These are phyloP conservation scores for Triglochin maritima DNA, from an alignment of 106 monocot species.

Conservation along the genomic window DNA sequence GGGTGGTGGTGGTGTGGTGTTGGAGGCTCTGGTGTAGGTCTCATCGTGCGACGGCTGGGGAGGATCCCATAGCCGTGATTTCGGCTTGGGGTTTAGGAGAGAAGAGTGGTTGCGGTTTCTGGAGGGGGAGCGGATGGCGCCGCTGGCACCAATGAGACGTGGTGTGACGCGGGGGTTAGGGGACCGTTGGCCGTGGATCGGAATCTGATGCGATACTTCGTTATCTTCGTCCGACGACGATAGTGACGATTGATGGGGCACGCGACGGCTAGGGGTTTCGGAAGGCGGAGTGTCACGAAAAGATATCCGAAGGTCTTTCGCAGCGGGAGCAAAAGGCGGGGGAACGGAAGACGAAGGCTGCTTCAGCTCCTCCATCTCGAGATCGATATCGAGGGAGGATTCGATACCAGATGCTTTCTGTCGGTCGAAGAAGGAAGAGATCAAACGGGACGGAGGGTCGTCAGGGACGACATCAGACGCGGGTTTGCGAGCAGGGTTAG, in stretches of 20 bases:
- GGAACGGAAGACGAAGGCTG: not conserved
- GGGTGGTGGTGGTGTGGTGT: conserved; percentile 1
- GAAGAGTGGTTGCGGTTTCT: not conserved
- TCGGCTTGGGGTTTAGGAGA: conserved; percentile 6
- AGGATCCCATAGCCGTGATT: conserved; percentile 25
- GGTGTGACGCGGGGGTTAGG: not conserved
- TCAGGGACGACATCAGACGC: conserved; percentile 1
- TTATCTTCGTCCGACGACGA: conserved; percentile 23
- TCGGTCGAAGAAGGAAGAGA: conserved; percentile 36
- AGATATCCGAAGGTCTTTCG: conserved; percentile 53
- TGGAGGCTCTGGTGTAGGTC: not conserved
- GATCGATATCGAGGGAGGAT: conserved; percentile 41
- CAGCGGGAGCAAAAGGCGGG: not conserved
- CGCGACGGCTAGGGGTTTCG: not conserved
- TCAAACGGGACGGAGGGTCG: conserved; percentile 45
- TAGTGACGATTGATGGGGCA: not conserved
- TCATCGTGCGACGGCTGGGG: not conserved
- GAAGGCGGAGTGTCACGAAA: conserved; percentile 26
- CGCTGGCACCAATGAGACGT: not conserved
- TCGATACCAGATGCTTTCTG: conserved; percentile 30
- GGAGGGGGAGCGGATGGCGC: conserved; percentile 6
- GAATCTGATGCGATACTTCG: not conserved
- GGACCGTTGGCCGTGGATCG: not conserved
- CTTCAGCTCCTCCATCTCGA: conserved; percentile 57
- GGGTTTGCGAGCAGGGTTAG: conserved; percentile 10